Conservation (phyloP, 2,329 filamentous ascomycete genomes). For the Neoascochyta sp. region DNA sequence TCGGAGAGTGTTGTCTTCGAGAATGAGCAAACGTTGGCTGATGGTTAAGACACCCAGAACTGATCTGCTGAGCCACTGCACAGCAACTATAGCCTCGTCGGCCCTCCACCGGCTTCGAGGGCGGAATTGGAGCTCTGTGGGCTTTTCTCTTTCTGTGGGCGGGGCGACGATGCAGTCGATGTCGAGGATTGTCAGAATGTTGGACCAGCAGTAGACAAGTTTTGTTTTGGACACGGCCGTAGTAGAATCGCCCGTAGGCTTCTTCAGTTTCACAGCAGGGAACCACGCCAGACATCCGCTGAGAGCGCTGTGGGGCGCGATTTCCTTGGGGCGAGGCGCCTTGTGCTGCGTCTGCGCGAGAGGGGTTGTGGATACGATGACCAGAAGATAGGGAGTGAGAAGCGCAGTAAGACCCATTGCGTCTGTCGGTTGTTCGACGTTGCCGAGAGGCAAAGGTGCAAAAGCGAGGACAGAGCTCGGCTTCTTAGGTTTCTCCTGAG, state of each 20-base stretch:
- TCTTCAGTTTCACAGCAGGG: slow-evolving; percentile 87
- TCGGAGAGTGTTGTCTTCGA: slow-evolving; percentile 80
- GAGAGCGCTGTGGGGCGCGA: slow-evolving; percentile 84
- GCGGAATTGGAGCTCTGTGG: slow-evolving; percentile 72
- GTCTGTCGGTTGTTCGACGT: slow-evolving; percentile 84
- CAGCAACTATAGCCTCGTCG: slow-evolving; percentile 90
- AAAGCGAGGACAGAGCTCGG: slow-evolving; percentile 95
- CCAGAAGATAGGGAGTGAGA: slow-evolving; percentile 89
- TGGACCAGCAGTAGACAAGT: slow-evolving; percentile 97
- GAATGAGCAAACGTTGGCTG: slow-evolving; percentile 84
- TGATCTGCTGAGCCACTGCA: slow-evolving; percentile 94
- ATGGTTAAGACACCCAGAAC: slow-evolving; percentile 90
- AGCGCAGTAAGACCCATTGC: slow-evolving; percentile 87
- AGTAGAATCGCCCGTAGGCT: slow-evolving; percentile 61
- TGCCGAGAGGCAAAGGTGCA: slow-evolving; percentile 85
- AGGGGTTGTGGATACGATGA: slow-evolving; percentile 95
- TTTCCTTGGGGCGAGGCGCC: slow-evolving; percentile 82
- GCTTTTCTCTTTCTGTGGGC: slow-evolving; percentile 68
- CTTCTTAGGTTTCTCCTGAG: slow-evolving; percentile 66
- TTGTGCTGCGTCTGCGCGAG: slow-evolving; percentile 97
- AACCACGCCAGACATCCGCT: slow-evolving; percentile 97
- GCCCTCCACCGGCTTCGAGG: slow-evolving; percentile 86
- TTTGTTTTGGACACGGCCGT: slow-evolving; percentile 76
- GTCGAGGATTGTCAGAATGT: slow-evolving; percentile 90
- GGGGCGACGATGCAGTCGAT: slow-evolving; percentile 63